Evolutionary conservation across 2,329 filamentous ascomycete genomes (phyloP).

Genomic region (Trichoderma endophyticum): DNA sequence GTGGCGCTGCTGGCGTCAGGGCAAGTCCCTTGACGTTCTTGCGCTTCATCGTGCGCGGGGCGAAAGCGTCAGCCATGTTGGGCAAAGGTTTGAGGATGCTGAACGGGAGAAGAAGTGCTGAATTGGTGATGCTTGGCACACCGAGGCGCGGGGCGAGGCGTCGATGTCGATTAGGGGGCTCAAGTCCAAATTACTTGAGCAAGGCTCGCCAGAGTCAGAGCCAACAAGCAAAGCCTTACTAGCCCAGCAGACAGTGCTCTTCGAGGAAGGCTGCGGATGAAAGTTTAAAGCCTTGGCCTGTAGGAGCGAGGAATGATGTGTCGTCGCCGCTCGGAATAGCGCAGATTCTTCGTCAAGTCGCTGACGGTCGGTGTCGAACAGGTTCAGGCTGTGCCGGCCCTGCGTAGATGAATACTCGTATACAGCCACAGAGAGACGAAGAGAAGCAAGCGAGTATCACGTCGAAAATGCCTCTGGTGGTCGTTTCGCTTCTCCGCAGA

Average conservation of each 20-base stretch:
- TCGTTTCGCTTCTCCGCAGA: conserved; percentile 14
- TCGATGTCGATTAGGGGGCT: neutral
- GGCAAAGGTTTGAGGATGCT: neutral
- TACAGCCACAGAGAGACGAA: neutral
- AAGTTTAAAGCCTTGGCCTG: neutral
- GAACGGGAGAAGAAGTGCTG: neutral
- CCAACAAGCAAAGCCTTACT: neutral
- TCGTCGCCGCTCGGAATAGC: neutral
- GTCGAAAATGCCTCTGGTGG: conserved; percentile 17
- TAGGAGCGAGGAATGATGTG: neutral
- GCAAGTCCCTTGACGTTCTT: conserved; percentile 98
- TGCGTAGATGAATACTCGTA: neutral
- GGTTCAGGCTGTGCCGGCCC: neutral
- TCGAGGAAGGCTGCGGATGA: neutral
- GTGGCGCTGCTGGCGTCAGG: conserved; percentile 73
- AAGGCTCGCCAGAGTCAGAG: conserved; percentile 20
- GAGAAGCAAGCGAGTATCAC: neutral
- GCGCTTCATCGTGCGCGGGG: conserved; percentile 86
- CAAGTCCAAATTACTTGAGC: conserved; percentile 20
- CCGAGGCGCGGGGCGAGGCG: neutral
- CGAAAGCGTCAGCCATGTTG: conserved; percentile 61
- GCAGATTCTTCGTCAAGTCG: conserved; percentile 16
- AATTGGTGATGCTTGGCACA: neutral
- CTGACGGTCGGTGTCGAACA: neutral
- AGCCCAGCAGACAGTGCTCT: neutral